Conservation (phyloP, 2,329 filamentous ascomycete genomes). For the Monilinia polystroma region DNA sequence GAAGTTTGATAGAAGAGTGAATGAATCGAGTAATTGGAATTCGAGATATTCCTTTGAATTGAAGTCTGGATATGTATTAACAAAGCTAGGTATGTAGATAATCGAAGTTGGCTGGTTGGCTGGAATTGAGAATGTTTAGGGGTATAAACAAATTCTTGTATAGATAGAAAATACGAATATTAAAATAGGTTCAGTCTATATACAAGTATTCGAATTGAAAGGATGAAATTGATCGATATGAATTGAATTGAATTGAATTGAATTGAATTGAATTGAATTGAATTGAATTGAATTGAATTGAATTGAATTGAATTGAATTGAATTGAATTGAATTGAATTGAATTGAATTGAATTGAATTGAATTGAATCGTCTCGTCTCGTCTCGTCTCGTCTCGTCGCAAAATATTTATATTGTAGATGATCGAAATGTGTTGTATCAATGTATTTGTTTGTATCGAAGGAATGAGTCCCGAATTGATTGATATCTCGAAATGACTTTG, state of each 20-base stretch:
- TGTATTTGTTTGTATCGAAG: background rate
- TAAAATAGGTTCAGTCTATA: slow-evolving; percentile 20
- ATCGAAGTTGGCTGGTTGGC: slow-evolving; percentile 20
- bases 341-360: slow-evolving; percentile 2
- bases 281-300: slow-evolving; percentile 2
- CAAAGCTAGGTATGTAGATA: slow-evolving; percentile 23
- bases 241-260: background rate
- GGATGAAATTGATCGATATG: slow-evolving; percentile 18
- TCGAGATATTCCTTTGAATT: slow-evolving; percentile 15
- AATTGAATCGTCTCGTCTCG: no score
- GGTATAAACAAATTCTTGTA: slow-evolving; percentile 22
- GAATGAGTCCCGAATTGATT: slow-evolving; percentile 5
- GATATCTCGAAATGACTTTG: slow-evolving; percentile 1
- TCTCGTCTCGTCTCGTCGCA: background rate
- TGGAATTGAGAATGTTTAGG: slow-evolving; percentile 23
- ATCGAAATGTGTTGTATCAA: slow-evolving; percentile 11
- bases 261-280: slow-evolving; percentile 12
- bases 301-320: slow-evolving; percentile 2
- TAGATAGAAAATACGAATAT: slow-evolving; percentile 15
- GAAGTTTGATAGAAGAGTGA: slow-evolving; percentile 16
- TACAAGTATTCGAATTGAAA: slow-evolving; percentile 24
- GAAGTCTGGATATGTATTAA: slow-evolving; percentile 20
- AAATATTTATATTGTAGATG: slow-evolving; percentile 10
- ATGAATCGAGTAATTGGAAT: slow-evolving; percentile 1
- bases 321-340: slow-evolving; percentile 2